Percentiles rank a stretch among this genome's conserved stretches.
phyloP scores from a whole-genome alignment of 176 grass and related monocot species.

The Oryza glaberrima region DNA sequence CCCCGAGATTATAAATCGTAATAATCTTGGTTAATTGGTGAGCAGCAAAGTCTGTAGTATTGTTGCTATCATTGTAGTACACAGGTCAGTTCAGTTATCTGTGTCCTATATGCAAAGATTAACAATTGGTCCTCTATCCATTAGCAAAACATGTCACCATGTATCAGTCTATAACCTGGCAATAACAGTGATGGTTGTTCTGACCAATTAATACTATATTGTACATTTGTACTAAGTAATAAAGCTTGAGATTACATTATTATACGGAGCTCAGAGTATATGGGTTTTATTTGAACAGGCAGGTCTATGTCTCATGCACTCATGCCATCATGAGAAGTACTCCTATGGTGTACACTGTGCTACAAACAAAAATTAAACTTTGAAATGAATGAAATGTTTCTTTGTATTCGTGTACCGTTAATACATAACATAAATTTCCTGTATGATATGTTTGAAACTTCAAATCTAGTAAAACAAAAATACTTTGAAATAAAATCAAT shows the following conservation, averaged over 20 bases:
- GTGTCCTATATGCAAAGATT: no score
- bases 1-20: background rate
- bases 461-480: background rate
- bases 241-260: background rate
- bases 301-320: background rate
- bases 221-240: background rate
- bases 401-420: background rate
- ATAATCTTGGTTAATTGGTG: background rate
- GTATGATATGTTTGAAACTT: background rate
- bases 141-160: background rate
- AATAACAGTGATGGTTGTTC: background rate
- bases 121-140: background rate
- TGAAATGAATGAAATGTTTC: background rate
- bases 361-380: background rate
- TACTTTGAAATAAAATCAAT: no score
- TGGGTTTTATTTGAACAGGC: background rate
- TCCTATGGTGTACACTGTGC: background rate
- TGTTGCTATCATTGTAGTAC: background rate
- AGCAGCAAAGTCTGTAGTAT: background rate
- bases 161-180: background rate
- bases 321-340: background rate
- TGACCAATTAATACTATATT: background rate
- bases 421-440: background rate
- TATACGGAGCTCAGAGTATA: background rate
- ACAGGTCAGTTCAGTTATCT: no score